Percentiles rank a stretch among this genome's conserved stretches.
These are phyloP conservation scores for Salvia rosmarinus DNA, from an alignment of 257 asterid species.

Conservation along the genomic window DNA sequence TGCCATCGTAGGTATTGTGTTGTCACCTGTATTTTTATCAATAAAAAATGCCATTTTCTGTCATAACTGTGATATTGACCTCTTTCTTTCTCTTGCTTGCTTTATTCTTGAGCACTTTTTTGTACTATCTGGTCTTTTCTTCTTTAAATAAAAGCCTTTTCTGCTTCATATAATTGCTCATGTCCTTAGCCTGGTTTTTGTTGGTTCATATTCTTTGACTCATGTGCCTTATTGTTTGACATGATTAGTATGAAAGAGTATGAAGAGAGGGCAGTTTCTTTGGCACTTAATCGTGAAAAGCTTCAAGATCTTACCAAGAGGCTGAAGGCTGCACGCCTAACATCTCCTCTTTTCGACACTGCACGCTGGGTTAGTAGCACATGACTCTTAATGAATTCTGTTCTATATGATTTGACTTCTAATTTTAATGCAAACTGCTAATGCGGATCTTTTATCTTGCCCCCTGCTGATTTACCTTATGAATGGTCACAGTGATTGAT, in stretches of 20 bases:
- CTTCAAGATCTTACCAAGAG: constrained; percentile 79
- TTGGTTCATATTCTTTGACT: constrained; percentile 8
- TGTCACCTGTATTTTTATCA: neutral
- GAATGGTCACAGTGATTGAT: neutral
- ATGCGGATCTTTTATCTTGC: neutral
- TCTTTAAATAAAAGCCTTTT: neutral
- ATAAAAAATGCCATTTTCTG: neutral
- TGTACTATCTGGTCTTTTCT: neutral
- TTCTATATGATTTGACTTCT: neutral
- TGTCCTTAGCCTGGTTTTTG: neutral
- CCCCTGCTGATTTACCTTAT: neutral
- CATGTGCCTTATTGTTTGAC: constrained; percentile 15
- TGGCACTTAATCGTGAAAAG: constrained; percentile 77
- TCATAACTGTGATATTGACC: neutral
- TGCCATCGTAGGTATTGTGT: neutral
- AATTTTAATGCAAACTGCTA: too few relatives aligned
- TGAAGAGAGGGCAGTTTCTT: constrained; percentile 85
- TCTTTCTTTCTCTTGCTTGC: neutral
- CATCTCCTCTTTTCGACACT: constrained; percentile 91
- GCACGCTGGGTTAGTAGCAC: constrained; percentile 77
- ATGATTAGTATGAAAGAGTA: constrained; percentile 82
- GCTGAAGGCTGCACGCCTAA: constrained; percentile 81
- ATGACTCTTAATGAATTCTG: neutral
- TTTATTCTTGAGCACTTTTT: neutral
- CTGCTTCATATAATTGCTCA: neutral